Evolutionary conservation across 1,284 basidiomycete species (phyloP), one percentile per base, ranked within the genome.

Genomic region (Microbotryomycetes sp.): DNA sequence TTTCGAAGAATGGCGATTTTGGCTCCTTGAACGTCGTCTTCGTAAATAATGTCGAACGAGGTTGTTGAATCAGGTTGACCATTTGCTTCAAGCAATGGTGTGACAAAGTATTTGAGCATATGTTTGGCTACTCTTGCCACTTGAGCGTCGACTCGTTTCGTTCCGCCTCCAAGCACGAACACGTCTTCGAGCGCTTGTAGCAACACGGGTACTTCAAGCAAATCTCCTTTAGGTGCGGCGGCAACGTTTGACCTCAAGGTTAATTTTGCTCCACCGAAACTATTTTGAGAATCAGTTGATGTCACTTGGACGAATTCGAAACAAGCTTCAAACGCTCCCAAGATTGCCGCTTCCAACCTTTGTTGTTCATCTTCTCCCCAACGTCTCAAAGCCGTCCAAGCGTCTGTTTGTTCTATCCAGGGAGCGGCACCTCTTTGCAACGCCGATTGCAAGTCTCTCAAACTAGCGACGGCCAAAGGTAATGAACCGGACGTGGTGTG

Each of bases 361-460:
- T 19, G n/a, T 47, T 66, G 58, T 32, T 69, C 67, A 14, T 64
- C 65, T 6, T 23, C 12, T 1, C 58, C 53, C 67, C 67, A 69
- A 23, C 60, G 47, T 16, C 53, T 56, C n/a, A 69, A 59, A 7
- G 45, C 7, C n/a, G 49, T 59, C 62, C 62, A 69, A 3, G 59
- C 54, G 19, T 58, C 52, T 2, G 64, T 66, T 9, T 57, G 45
- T 45, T 59, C 58, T 26, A 69, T 59, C 67, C 67, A 69, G 3
- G 62, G 54, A 2, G 59, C 55, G 4, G 62, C 61, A 49, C 64
- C 64, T 2, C 36, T 36, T 9, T 63, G 58, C 32, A 66, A 55
- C 3, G 61, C 61, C 4, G 59, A 28, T 16, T 36, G 51, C 26
- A 53, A 29, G 15, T 7, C 19, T 0, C 45, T 25, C 16, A 66